A percentile compares a stretch with the other conserved stretches of the same genome.
phyloP scores from a whole-genome alignment of 257 asterid genomes.

The Penstemon barbatus region DNA sequence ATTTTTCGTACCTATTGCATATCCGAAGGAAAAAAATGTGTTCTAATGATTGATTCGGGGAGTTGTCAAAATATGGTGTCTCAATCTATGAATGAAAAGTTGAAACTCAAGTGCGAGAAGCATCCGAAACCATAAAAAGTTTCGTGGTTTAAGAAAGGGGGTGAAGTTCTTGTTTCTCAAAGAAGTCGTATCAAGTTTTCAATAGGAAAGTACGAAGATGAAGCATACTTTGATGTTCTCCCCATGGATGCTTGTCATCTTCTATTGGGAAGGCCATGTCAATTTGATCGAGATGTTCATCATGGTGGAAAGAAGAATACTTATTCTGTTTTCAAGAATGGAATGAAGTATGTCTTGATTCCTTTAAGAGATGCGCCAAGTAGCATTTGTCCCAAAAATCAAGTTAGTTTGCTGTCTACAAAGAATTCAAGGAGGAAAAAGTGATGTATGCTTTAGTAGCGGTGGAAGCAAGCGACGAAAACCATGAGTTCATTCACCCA shows the following conservation, averaged over 20 bases:
- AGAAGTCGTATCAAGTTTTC: constrained; percentile 1
- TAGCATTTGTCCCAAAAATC: not conserved
- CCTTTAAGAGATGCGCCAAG: not conserved
- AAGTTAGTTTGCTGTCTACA: not conserved
- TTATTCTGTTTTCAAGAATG: not conserved
- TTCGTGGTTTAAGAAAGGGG: not conserved
- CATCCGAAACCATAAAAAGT: not conserved
- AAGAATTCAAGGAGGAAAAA: not conserved
- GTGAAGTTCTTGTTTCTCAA: not conserved
- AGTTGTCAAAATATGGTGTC: not conserved
- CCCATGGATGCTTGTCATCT: not conserved
- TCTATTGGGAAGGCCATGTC: not conserved
- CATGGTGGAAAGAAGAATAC: not conserved
- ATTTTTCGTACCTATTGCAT: no score
- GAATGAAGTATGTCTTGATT: not conserved
- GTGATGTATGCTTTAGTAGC: not conserved
- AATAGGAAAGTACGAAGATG: not conserved
- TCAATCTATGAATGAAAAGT: not conserved
- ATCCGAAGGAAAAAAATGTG: no score
- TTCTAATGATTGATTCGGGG: no score
- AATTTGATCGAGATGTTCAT: not conserved
- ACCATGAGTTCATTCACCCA: not conserved
- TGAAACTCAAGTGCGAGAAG: not conserved
- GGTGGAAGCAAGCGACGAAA: not conserved
- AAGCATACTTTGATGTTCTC: not conserved